These are phyloP conservation scores for Salvia splendens DNA, from an alignment of 257 asterid genomes.

Conservation along the genomic window DNA sequence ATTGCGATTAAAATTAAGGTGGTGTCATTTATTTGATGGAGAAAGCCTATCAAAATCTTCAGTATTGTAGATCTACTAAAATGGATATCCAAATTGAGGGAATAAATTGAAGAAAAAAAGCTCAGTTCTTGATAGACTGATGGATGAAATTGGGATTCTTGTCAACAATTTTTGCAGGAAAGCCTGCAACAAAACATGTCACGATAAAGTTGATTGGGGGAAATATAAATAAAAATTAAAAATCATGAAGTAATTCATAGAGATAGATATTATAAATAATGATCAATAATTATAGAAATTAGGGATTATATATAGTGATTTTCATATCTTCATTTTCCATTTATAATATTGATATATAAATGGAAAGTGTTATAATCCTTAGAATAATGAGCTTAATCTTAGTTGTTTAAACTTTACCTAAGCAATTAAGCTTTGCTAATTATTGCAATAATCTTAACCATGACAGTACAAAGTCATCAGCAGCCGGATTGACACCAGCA, in stretches of 20 bases:
- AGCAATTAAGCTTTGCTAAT: neutral
- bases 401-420: neutral
- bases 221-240: neutral
- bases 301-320: no score
- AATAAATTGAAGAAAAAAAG: neutral
- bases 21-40: neutral
- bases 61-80: neutral
- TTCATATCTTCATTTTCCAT: no score
- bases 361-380: no score
- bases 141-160: neutral
- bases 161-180: neutral
- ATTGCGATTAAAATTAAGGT: slow-evolving; percentile 5
- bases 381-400: neutral
- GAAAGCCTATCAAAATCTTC: neutral
- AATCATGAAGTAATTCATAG: neutral
- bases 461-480: slow-evolving; percentile 63
- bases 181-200: neutral
- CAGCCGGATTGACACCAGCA: slow-evolving; percentile 65
- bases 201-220: neutral
- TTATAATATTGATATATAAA: no score
- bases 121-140: neutral
- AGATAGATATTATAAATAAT: neutral
- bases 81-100: neutral
- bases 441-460: neutral
- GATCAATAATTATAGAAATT: neutral